Percentiles rank a stretch among this genome's conserved stretches.
Conservation (phyloP, 495 filamentous ascomycete genomes). For the Podospora pseudopauciseta region DNA sequence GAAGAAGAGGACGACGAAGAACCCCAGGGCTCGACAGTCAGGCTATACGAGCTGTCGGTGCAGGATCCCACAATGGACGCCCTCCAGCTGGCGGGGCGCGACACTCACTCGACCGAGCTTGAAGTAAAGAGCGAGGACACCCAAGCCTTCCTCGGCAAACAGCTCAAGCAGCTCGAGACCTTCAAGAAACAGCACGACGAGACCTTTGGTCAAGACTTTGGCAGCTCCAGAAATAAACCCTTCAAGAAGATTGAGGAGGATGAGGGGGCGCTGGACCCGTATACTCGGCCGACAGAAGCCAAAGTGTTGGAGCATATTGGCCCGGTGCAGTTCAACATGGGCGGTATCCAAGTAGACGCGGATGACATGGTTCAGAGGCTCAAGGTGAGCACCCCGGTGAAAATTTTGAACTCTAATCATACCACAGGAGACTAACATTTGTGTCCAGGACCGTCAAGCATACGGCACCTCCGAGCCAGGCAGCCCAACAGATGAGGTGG, state of each 20-base stretch:
- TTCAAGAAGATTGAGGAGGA: constrained; percentile 29
- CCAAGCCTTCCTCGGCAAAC: constrained; percentile 71
- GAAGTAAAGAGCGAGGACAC: constrained; percentile 74
- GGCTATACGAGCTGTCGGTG: constrained; percentile 75
- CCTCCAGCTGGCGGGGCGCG: constrained; percentile 49
- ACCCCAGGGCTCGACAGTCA: constrained; percentile 57
- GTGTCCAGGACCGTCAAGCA: constrained; percentile 45
- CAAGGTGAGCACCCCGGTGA: constrained; percentile 53
- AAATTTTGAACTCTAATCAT: neutral
- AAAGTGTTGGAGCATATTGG: constrained; percentile 86
- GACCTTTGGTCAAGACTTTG: neutral
- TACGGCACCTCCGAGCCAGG: constrained; percentile 38
- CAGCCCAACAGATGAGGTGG: constrained; percentile 29
- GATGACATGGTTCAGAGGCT: constrained; percentile 90
- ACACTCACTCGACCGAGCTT: constrained; percentile 48
- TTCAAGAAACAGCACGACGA: constrained; percentile 59
- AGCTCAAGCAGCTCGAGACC: constrained; percentile 69
- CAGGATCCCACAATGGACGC: constrained; percentile 63
- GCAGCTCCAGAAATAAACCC: constrained; percentile 44
- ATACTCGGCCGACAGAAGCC: constrained; percentile 43
- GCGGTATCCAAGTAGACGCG: constrained; percentile 93
- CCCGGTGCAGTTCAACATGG: constrained; percentile 95
- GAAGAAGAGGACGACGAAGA: constrained; percentile 29
- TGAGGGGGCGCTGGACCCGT: constrained; percentile 23
- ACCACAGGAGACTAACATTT: constrained; percentile 3